phyloP scores from a whole-genome alignment of 2,329 filamentous ascomycete species.

The Cordyceps farinosa region DNA sequence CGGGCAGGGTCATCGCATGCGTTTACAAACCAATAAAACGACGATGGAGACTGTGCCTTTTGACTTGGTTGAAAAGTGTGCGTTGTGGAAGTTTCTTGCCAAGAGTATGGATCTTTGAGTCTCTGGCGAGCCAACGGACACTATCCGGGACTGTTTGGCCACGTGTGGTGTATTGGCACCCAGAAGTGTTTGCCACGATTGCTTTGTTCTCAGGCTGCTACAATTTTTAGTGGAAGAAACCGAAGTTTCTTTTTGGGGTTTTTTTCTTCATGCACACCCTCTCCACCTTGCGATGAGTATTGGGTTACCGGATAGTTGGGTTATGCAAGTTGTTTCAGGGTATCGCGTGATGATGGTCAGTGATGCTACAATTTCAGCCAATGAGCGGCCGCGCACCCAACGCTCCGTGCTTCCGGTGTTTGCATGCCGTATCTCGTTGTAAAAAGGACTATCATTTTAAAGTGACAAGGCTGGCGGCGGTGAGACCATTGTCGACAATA shows the following conservation, averaged over 20 bases:
- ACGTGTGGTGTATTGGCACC: not conserved
- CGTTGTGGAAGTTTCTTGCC: conserved; percentile 38
- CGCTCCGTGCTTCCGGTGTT: not conserved
- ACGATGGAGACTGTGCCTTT: conserved; percentile 36
- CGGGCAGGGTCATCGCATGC: conserved; percentile 28
- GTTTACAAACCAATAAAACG: conserved; percentile 37
- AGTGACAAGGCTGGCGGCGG: not conserved
- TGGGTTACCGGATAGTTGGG: not conserved
- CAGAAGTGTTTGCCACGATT: not conserved
- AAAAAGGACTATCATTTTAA: not conserved
- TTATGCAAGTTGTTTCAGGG: not conserved
- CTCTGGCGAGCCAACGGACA: not conserved
- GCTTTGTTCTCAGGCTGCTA: not conserved
- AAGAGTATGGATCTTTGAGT: conserved; percentile 23
- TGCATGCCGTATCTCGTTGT: not conserved
- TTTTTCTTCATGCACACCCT: no score
- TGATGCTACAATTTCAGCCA: not conserved
- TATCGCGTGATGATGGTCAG: not conserved
- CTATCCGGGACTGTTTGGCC: not conserved
- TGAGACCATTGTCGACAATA: not conserved
- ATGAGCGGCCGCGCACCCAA: not conserved
- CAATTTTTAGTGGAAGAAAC: not conserved
- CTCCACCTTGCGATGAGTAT: no score
- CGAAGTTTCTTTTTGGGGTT: not conserved
- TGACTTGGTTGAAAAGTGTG: conserved; percentile 35